These are phyloP conservation scores for Trichoderma breve DNA, from an alignment of 2,329 filamentous ascomycete species.

Conservation along the genomic window DNA sequence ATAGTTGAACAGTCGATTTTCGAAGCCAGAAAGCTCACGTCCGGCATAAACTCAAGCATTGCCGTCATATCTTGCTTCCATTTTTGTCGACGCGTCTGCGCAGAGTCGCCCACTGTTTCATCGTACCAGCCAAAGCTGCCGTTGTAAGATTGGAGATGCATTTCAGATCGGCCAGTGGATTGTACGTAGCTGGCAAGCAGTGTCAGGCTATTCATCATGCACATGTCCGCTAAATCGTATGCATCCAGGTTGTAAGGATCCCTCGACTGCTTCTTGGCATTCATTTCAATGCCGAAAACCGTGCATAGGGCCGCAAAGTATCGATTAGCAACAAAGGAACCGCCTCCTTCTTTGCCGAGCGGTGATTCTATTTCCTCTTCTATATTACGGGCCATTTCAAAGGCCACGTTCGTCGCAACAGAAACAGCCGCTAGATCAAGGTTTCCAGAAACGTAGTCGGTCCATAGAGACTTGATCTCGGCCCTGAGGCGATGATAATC, in stretches of 20 bases:
- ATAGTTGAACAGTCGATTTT: background rate
- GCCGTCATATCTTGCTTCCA: constrained; percentile 3
- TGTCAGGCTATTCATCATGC: background rate
- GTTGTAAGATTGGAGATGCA: background rate
- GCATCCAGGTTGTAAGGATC: background rate
- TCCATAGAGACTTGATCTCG: background rate
- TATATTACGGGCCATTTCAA: background rate
- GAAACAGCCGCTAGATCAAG: background rate
- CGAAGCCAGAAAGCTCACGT: background rate
- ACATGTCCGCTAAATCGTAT: background rate
- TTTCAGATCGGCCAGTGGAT: background rate
- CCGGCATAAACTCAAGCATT: background rate
- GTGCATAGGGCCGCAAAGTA: background rate
- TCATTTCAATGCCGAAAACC: background rate
- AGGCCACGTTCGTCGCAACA: background rate
- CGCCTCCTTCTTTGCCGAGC: background rate
- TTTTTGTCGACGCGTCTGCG: background rate
- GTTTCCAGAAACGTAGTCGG: background rate
- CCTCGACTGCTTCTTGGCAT: background rate
- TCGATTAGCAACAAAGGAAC: background rate
- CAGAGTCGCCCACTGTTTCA: background rate
- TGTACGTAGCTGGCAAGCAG: background rate
- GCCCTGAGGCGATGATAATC: background rate
- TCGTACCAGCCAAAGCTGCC: constrained; percentile 4
- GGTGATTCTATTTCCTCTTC: background rate